Evolutionary conservation across 106 monocot genomes (phyloP).

Genomic region (Allium fistulosum): DNA sequence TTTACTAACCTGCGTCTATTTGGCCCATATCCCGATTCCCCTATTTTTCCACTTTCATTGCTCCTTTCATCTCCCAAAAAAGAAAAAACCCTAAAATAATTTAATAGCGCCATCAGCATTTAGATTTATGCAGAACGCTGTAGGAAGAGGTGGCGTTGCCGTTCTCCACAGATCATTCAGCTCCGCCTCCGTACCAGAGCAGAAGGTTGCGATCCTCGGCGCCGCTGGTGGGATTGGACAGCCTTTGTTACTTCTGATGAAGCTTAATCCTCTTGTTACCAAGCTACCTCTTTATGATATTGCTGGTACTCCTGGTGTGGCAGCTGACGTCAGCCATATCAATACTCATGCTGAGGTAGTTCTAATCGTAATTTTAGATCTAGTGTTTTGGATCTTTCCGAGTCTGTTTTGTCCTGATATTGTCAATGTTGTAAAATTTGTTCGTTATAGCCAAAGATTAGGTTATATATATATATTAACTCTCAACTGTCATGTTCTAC

Average conservation of each 20-base stretch:
- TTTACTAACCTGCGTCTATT: no score
- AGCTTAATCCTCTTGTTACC: slow-evolving; percentile 73
- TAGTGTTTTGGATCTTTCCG: background rate
- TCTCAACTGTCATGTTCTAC: no score
- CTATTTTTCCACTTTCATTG: no score
- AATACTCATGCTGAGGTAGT: slow-evolving; percentile 54
- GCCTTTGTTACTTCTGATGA: slow-evolving; percentile 72
- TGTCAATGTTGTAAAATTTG: no score
- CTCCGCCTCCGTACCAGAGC: slow-evolving; percentile 20
- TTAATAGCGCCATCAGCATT: no score
- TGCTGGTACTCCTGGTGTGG: slow-evolving; percentile 66
- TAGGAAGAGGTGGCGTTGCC: background rate
- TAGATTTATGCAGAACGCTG: no score
- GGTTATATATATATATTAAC: no score
- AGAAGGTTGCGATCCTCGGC: slow-evolving; percentile 66
- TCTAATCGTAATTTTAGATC: background rate
- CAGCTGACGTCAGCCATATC: slow-evolving; percentile 84
- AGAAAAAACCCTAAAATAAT: no score
- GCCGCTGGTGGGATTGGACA: slow-evolving; percentile 86
- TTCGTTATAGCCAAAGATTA: no score
- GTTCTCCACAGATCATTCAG: background rate
- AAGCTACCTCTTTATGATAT: slow-evolving; percentile 65
- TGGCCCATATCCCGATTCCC: no score
- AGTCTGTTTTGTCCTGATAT: no score
- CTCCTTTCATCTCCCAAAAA: no score